Percentiles rank a stretch among this genome's conserved stretches.
phyloP scores from a whole-genome alignment of 1,284 basidiomycete species.

The Tylopilus sp. region DNA sequence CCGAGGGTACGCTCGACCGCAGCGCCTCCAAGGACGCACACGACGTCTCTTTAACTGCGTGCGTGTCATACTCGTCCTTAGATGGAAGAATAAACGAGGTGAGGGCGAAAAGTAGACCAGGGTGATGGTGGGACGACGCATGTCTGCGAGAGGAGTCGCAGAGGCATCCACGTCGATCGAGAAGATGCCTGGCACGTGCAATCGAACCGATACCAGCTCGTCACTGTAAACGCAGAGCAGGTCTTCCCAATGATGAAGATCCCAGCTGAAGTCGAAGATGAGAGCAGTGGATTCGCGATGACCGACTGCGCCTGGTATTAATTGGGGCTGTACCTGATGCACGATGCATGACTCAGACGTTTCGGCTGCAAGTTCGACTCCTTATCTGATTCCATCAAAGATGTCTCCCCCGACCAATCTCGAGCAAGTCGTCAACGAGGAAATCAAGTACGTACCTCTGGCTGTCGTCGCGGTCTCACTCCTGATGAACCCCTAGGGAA shows the following conservation, averaged over 20 bases:
- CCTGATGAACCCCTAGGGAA: slow-evolving; percentile 44
- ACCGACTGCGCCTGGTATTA: no score
- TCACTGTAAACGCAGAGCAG: slow-evolving; percentile 11
- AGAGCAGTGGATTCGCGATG: slow-evolving; percentile 16
- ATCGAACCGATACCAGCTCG: slow-evolving; percentile 21
- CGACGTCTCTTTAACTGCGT: slow-evolving; percentile 13
- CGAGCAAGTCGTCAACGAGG: slow-evolving; percentile 55
- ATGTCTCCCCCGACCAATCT: slow-evolving; percentile 49
- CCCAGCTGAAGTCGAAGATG: slow-evolving; percentile 4
- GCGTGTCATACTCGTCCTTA: slow-evolving; percentile 1
- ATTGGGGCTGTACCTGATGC: no score
- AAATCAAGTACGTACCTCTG: slow-evolving; percentile 54
- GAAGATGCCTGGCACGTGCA: neutral
- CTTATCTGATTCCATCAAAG: neutral
- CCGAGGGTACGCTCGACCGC: slow-evolving; percentile 12
- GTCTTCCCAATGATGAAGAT: slow-evolving; percentile 6
- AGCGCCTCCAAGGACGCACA: slow-evolving; percentile 18
- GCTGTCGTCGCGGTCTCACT: neutral
- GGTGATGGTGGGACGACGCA: slow-evolving; percentile 24
- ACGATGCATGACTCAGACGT: no score
- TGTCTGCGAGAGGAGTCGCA: slow-evolving; percentile 9
- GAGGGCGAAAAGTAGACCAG: neutral
- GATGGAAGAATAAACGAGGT: slow-evolving; percentile 16
- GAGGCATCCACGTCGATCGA: neutral
- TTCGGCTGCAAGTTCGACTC: neutral